Evolutionary conservation across 2,329 filamentous ascomycete genomes (phyloP).

Genomic region (Tolypocladium ophioglossoides): DNA sequence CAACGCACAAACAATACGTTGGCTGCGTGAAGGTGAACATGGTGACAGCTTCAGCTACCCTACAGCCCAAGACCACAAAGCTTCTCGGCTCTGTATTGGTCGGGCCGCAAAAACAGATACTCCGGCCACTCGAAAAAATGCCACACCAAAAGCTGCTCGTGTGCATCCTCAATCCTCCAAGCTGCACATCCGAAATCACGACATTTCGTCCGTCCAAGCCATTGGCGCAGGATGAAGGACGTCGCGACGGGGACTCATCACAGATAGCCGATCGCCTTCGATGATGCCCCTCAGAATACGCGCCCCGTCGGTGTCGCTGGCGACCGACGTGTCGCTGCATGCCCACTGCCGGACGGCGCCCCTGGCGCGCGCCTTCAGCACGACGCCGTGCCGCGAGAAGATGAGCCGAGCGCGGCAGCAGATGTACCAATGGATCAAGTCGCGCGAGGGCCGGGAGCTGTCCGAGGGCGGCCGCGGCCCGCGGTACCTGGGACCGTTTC

Average conservation of each 20-base stretch:
- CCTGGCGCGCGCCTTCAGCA: constrained; percentile 25
- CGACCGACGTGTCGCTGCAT: constrained; percentile 13
- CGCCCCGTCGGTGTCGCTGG: constrained; percentile 17
- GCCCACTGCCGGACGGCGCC: constrained; percentile 3
- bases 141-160: not conserved
- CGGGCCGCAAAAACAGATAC: not conserved
- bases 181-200: not conserved
- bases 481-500: constrained; percentile 26
- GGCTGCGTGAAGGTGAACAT: not conserved
- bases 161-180: not conserved
- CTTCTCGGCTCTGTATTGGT: not conserved
- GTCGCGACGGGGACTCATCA: not conserved
- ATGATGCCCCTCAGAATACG: constrained; percentile 11
- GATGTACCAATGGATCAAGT: constrained; percentile 29
- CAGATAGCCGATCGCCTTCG: not conserved
- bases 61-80: not conserved
- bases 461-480: constrained; percentile 15
- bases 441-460: constrained; percentile 12
- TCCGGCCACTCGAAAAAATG: not conserved
- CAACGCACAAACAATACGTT: not conserved
- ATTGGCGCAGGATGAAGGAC: not conserved
- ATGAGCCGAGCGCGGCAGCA: constrained; percentile 23
- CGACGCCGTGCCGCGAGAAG: constrained; percentile 27
- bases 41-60: not conserved
- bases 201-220: not conserved